Evolutionary conservation across 1,284 basidiomycete species (phyloP).

Genomic region (Ceratobasidium sp.): DNA sequence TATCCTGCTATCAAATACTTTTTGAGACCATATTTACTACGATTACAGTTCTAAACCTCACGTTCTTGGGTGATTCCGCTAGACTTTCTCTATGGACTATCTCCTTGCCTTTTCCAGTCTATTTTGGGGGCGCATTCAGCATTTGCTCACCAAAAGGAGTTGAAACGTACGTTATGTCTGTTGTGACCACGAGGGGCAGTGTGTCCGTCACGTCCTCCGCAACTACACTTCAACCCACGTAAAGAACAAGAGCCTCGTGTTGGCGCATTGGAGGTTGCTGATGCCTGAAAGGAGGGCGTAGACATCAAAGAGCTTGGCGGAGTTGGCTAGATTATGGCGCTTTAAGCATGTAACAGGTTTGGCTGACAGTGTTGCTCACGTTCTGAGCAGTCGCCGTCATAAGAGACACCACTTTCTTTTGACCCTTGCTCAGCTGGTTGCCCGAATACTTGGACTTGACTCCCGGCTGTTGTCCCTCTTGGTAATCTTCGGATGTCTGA

Average conservation of each 20-base stretch:
- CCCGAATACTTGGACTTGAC: not conserved
- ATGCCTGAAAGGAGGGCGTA: not conserved
- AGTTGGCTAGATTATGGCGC: not conserved
- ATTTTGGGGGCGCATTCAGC: not conserved
- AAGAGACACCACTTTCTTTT: not conserved
- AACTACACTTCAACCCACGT: not conserved
- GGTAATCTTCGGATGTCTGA: not conserved
- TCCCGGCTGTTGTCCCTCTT: no score
- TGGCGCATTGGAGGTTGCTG: not conserved
- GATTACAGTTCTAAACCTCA: not conserved
- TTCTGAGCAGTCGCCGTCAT: not conserved
- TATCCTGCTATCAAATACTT: not conserved
- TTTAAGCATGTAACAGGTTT: slow-evolving; percentile 1
- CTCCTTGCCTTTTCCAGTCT: not conserved
- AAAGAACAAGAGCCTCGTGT: not conserved
- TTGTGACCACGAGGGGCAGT: not conserved
- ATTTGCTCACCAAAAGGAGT: not conserved
- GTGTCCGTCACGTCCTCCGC: not conserved
- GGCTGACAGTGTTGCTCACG: not conserved
- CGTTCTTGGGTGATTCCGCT: not conserved
- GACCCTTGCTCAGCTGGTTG: not conserved
- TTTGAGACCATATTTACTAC: not conserved
- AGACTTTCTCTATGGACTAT: not conserved
- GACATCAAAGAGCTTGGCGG: not conserved
- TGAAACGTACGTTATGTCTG: not conserved